Base-by-base conservation (phyloP, 805 yeast species). In the Torulaspora quercuum region DNA sequence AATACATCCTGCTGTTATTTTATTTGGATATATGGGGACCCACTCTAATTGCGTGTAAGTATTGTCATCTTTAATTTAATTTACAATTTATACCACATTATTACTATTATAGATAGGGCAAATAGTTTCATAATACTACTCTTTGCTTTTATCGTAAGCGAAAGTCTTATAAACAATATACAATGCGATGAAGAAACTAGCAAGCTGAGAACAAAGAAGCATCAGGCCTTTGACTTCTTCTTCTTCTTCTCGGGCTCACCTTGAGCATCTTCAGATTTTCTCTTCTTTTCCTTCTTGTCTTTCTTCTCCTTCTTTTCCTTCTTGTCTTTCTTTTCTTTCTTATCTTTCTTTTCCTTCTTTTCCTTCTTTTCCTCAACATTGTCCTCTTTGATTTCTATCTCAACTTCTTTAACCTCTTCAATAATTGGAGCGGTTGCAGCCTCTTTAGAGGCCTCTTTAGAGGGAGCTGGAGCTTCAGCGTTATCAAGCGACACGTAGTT, bases 401-500 rank as follows among this genome's bases (percentile, higher is more conserved):
- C 59, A 35, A 57, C 65, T 39, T 53, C 50, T 41, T 48, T 50
- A 39, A 64, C 67, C 46, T 65, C 73, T 53, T 70, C 68, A 33
- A 68, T 68, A 45, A 70, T 63, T 16, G 79, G 68, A 56, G 75
- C 69, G 64, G 74, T 70, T 39, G 80, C 70, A 13, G 48, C 33
- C 10, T 36, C 35, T 24, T 35, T 32, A 25, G 68, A 61, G 27
- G 56, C 61, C 41, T 57, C 49, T 29, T 29, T 49, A 16, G 57
- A 40, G 12, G 64, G 41, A 29, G 61, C 44, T 25, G 71, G 70
- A 41, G 62, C 64, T 48, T 76, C 73, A 32, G 82, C 80, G 33
- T 69, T 72, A 41, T 74, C 82, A 50, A 74, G 69, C 59, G 81
- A 78, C 51, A 81, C 83, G 64, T 90, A 92, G 32, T 76, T 79